phyloP scores from a whole-genome alignment of 1,139 yeast species.

The Candida gigantensis region DNA sequence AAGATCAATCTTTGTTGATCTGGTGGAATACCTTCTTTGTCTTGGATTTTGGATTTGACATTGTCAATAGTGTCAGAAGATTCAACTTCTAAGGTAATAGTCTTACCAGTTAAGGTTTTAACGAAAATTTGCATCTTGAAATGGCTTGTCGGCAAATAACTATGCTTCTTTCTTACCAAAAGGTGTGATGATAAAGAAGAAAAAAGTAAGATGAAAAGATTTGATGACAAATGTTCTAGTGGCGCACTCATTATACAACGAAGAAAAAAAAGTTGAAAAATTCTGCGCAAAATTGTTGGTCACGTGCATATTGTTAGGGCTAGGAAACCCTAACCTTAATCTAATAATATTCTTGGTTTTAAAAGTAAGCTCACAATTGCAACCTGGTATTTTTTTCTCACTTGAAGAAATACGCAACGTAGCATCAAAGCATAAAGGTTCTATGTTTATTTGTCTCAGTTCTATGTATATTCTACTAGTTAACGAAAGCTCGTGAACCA shows the following conservation, averaged over 20 bases:
- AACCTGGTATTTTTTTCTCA: too few relatives aligned
- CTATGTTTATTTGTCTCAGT: too few relatives aligned
- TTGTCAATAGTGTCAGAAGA: conserved; percentile 99
- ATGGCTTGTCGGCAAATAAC: conserved; percentile 49
- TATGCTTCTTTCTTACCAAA: conserved; percentile 56
- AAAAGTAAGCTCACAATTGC: too few relatives aligned
- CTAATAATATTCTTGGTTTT: too few relatives aligned
- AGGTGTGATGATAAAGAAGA: conserved; percentile 12
- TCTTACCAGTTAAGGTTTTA: conserved; percentile 98
- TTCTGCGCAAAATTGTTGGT: not conserved
- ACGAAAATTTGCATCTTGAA: conserved; percentile 92
- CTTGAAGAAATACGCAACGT: too few relatives aligned
- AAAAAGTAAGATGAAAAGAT: conserved; percentile 1
- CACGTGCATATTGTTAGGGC: conserved; percentile 1
- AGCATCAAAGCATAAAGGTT: too few relatives aligned
- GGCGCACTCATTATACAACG: not conserved
- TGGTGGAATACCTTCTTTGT: conserved; percentile 99
- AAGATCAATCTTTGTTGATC: conserved; percentile 99
- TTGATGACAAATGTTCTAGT: conserved; percentile 1
- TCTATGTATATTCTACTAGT: too few relatives aligned
- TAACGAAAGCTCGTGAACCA: too few relatives aligned
- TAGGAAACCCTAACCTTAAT: too few relatives aligned
- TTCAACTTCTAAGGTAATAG: conserved; percentile 98
- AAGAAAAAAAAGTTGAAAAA: conserved; percentile 1
- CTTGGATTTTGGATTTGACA: conserved; percentile 99